Conservation (phyloP, 2,329 filamentous ascomycete species). For the Neopestalotiopsis clavispora region DNA sequence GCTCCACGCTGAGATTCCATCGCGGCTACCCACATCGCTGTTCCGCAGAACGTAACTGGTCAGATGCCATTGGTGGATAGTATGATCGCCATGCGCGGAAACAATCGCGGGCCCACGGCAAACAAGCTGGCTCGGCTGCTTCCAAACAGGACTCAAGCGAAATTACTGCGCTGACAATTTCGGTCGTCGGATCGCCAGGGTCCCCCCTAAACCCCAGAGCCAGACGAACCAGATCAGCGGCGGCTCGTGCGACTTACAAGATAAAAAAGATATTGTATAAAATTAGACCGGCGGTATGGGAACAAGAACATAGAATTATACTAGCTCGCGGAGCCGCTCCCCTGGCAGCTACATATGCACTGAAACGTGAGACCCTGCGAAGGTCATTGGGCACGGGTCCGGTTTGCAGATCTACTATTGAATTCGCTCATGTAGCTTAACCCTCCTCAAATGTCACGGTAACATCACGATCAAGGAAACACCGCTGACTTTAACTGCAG, state of each 20-base stretch:
- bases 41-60: not conserved
- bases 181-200: not conserved
- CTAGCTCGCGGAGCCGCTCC: not conserved
- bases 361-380: conserved; percentile 1
- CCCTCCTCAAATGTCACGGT: conserved; percentile 5
- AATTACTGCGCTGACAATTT: not conserved
- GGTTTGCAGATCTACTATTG: conserved; percentile 8
- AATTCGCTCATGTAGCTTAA: not conserved
- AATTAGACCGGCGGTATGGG: not conserved
- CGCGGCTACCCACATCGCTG: not conserved
- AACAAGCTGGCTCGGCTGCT: not conserved
- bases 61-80: not conserved
- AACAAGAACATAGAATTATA: not conserved
- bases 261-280: not conserved
- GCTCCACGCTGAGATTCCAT: not conserved
- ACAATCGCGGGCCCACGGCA: not conserved
- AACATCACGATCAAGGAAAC: not conserved
- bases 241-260: not conserved
- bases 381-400: not conserved
- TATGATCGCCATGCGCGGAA: not conserved
- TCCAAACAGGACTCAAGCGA: not conserved
- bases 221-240: not conserved
- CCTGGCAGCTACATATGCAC: not conserved
- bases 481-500: not conserved
- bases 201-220: not conserved